Evolutionary conservation across 352 stramenopile genomes (phyloP).

Genomic region (Lagenidium sp.): DNA sequence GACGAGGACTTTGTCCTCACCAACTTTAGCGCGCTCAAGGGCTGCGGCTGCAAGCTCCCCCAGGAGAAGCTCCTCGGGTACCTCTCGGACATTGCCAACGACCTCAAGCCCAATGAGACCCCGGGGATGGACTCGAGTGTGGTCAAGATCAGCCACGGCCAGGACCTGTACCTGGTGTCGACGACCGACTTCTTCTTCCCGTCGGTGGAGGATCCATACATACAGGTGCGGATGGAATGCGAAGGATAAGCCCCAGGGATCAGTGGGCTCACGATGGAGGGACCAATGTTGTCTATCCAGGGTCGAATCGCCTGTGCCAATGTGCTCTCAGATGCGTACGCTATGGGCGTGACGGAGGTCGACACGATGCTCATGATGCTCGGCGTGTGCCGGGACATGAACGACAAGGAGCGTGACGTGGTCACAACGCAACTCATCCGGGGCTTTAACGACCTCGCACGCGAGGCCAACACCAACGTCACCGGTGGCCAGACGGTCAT

Average conservation of each 20-base stretch:
- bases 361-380: slow-evolving; percentile 96
- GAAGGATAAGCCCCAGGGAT: too few relatives aligned
- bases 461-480: slow-evolving; percentile 85
- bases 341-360: slow-evolving; percentile 90
- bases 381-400: slow-evolving; percentile 90
- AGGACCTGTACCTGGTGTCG: slow-evolving; percentile 85
- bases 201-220: slow-evolving; percentile 91
- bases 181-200: slow-evolving; percentile 97
- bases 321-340: slow-evolving; percentile 92
- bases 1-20: slow-evolving; percentile 73
- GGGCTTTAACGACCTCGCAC: slow-evolving; percentile 88
- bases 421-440: slow-evolving; percentile 92
- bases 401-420: slow-evolving; percentile 83
- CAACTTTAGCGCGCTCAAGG: slow-evolving; percentile 88
- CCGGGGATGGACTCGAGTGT: slow-evolving; percentile 88
- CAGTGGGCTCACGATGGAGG: background rate
- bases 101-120: slow-evolving; percentile 89
- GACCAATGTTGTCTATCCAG: slow-evolving; percentile 17
- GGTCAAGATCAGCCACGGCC: slow-evolving; percentile 78
- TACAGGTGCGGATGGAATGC: slow-evolving; percentile 38
- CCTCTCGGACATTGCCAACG: slow-evolving; percentile 80
- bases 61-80: slow-evolving; percentile 92
- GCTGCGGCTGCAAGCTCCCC: slow-evolving; percentile 94
- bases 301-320: slow-evolving; percentile 93
- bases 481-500: slow-evolving; percentile 94